These are phyloP conservation scores for Biscutella laevigata DNA, from an alignment of 441 rosid genomes.

Conservation along the genomic window DNA sequence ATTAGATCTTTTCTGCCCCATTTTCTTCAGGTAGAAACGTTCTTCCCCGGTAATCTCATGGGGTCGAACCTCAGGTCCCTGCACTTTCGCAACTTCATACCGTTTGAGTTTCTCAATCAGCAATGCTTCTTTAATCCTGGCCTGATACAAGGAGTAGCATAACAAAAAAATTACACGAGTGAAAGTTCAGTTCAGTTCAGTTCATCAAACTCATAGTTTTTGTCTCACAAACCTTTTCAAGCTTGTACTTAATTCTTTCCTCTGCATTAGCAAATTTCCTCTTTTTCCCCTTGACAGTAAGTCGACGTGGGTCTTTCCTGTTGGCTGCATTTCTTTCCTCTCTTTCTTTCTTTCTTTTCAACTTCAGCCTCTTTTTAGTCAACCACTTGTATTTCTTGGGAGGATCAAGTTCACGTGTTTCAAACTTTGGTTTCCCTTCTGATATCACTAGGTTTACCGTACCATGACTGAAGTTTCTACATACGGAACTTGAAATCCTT, in stretches of 20 bases:
- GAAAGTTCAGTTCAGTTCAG: not conserved
- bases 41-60: slow-evolving; percentile 79
- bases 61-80: slow-evolving; percentile 76
- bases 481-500: slow-evolving; percentile 24
- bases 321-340: slow-evolving; percentile 74
- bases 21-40: slow-evolving; percentile 71
- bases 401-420: slow-evolving; percentile 58
- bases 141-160: slow-evolving; percentile 33
- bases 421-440: slow-evolving; percentile 81
- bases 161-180: not conserved
- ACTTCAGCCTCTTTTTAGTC: slow-evolving; percentile 64
- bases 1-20: slow-evolving; percentile 84
- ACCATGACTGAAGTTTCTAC: slow-evolving; percentile 54
- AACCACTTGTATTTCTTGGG: slow-evolving; percentile 80
- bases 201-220: not conserved
- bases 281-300: slow-evolving; percentile 51
- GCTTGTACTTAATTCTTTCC: slow-evolving; percentile 69
- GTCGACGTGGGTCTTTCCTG: slow-evolving; percentile 64
- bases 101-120: slow-evolving; percentile 69
- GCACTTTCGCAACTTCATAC: slow-evolving; percentile 69
- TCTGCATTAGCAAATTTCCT: slow-evolving; percentile 60
- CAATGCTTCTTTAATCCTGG: slow-evolving; percentile 73
- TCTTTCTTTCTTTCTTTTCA: slow-evolving; percentile 56
- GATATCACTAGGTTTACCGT: slow-evolving; percentile 67
- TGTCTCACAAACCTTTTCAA: slow-evolving; percentile 54